These are phyloP conservation scores for Globisporangium middletonii DNA, from an alignment of 352 stramenopile species.

Conservation along the genomic window DNA sequence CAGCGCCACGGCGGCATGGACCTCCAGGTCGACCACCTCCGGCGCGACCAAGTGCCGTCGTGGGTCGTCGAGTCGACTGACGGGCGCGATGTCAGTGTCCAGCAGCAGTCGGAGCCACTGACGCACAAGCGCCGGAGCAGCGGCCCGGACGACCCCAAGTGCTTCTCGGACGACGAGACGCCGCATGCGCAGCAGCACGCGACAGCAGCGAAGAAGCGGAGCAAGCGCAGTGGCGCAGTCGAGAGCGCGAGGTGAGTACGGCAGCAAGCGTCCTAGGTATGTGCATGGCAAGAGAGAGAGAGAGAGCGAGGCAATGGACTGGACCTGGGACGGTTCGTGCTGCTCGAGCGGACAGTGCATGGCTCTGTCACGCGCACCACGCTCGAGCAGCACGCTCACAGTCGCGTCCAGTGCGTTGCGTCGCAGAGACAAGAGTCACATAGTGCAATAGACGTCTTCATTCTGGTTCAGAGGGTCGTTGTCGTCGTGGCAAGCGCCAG, in stretches of 20 bases:
- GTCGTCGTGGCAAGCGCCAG: not conserved
- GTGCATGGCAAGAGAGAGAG: no score
- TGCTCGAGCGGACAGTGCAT: not conserved
- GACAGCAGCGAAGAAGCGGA: not conserved
- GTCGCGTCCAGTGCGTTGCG: not conserved
- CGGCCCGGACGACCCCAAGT: slow-evolving; percentile 10
- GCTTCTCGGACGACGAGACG: slow-evolving; percentile 26
- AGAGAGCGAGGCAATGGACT: no score
- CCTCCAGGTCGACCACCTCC: slow-evolving; percentile 72
- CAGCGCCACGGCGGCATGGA: slow-evolving; percentile 73
- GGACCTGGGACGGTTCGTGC: not conserved
- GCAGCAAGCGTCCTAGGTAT: not conserved
- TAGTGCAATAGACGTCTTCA: not conserved
- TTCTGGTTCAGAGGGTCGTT: not conserved
- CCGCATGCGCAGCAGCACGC: slow-evolving; percentile 14
- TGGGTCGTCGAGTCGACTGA: slow-evolving; percentile 56
- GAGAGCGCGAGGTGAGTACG: no score
- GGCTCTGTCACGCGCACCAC: not conserved
- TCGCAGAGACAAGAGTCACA: not conserved
- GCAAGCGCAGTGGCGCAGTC: not conserved
- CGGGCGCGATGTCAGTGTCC: slow-evolving; percentile 1
- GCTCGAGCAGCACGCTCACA: not conserved
- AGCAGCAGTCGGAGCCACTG: not conserved
- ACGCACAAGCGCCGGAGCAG: slow-evolving; percentile 1
- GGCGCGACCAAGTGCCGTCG: slow-evolving; percentile 36